Conservation (phyloP, 352 stramenopile genomes). For the Poterioochromonas sp. region DNA sequence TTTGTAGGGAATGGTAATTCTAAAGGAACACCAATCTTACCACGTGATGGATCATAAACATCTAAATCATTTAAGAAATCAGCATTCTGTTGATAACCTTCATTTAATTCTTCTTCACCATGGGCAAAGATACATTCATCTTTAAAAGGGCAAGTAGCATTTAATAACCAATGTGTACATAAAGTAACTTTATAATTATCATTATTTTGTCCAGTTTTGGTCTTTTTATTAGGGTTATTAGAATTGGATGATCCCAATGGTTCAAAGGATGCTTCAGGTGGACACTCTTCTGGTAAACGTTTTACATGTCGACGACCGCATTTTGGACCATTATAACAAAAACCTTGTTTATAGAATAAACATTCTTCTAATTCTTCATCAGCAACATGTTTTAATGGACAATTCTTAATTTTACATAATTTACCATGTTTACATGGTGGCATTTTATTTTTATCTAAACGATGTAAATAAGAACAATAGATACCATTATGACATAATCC, state of each 20-base stretch:
- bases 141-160: not conserved
- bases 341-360: slow-evolving; percentile 20
- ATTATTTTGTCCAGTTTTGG: not conserved
- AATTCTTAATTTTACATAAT: slow-evolving; percentile 33
- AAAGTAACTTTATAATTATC: slow-evolving; percentile 28
- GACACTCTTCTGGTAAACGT: slow-evolving; percentile 18
- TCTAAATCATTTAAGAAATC: not conserved
- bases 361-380: slow-evolving; percentile 29
- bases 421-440: slow-evolving; percentile 30
- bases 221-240: not conserved
- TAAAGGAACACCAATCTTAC: not conserved
- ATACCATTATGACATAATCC: slow-evolving; percentile 24
- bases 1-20: not conserved
- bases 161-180: slow-evolving; percentile 20
- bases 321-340: slow-evolving; percentile 26
- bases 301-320: slow-evolving; percentile 18
- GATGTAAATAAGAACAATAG: slow-evolving; percentile 17
- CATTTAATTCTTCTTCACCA: slow-evolving; percentile 21
- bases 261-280: not conserved
- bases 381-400: slow-evolving; percentile 26
- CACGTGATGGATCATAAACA: not conserved
- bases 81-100: not conserved
- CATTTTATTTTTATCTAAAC: slow-evolving; percentile 28
- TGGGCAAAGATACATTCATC: slow-evolving; percentile 27
- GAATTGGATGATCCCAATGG: not conserved